Evolutionary conservation across 2,329 filamentous ascomycete genomes (phyloP).

Genomic region (Fusarium subtropicale): DNA sequence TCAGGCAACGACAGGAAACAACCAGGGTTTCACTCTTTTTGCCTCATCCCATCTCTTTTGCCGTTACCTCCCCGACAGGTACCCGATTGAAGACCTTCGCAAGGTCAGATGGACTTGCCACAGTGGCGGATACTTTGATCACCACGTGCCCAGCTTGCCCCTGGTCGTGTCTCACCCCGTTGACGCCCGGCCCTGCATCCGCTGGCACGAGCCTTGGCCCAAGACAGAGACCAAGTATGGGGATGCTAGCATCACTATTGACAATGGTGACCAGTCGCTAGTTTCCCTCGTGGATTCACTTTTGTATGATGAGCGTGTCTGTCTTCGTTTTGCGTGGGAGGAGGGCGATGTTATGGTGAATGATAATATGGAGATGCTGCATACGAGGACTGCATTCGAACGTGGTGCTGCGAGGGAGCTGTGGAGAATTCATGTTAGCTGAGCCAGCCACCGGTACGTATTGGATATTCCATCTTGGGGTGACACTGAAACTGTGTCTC

Average conservation of each 20-base stretch:
- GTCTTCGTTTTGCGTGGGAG: not conserved
- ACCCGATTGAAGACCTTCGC: not conserved
- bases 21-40: not conserved
- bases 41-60: not conserved
- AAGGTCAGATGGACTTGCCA: not conserved
- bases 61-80: not conserved
- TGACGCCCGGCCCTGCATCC: not conserved
- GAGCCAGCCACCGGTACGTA: too few relatives aligned
- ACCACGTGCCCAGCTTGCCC: not conserved
- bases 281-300: not conserved
- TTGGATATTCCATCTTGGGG: too few relatives aligned
- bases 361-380: not conserved
- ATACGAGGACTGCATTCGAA: not conserved
- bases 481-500: too few relatives aligned
- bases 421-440: not conserved
- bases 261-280: not conserved
- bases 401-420: not conserved
- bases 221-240: not conserved
- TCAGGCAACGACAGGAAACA: not conserved
- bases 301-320: not conserved
- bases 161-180: not conserved
- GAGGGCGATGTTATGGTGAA: not conserved
- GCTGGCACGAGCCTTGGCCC: not conserved
- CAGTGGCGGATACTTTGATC: not conserved
- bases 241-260: not conserved